Conservation (phyloP, 1,284 basidiomycete species). For the Moniliophthora roreri region DNA sequence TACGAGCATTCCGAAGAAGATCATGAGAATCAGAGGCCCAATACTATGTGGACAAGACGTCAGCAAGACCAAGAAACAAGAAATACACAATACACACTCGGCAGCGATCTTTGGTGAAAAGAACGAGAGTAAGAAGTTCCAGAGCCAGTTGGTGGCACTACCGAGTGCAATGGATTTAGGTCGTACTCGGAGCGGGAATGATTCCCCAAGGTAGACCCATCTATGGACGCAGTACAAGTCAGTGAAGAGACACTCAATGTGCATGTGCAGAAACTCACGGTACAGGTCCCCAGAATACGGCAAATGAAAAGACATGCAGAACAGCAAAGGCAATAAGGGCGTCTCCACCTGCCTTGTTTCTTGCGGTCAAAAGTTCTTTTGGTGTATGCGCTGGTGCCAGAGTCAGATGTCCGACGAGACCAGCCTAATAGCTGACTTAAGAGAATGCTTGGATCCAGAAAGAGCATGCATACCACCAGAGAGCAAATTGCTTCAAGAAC, state of each 20-base stretch:
- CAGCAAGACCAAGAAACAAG: not conserved
- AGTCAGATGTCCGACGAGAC: slow-evolving; percentile 69
- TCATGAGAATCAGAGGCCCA: slow-evolving; percentile 73
- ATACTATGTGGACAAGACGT: slow-evolving; percentile 38
- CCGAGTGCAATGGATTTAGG: slow-evolving; percentile 77
- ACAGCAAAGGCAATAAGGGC: slow-evolving; percentile 75
- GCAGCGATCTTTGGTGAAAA: slow-evolving; percentile 67
- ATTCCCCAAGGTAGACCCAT: slow-evolving; percentile 46
- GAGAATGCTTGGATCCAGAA: slow-evolving; percentile 9
- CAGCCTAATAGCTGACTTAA: slow-evolving; percentile 41
- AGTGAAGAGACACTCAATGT: not conserved
- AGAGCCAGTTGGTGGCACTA: slow-evolving; percentile 58
- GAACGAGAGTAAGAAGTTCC: slow-evolving; percentile 76
- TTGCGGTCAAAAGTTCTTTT: slow-evolving; percentile 42
- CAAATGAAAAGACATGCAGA: slow-evolving; percentile 72
- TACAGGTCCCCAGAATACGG: slow-evolving; percentile 72
- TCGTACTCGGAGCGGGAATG: slow-evolving; percentile 71
- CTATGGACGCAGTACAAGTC: slow-evolving; percentile 20
- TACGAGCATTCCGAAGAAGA: slow-evolving; percentile 79
- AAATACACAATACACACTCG: slow-evolving; percentile 27
- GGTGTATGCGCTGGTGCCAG: slow-evolving; percentile 56
- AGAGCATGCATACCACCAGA: slow-evolving; percentile 46
- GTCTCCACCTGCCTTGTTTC: slow-evolving; percentile 62
- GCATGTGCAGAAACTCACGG: slow-evolving; percentile 58
- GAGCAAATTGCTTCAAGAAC: slow-evolving; percentile 62